A percentile compares a stretch with the other conserved stretches of the same genome.
Evolutionary conservation across 2,329 filamentous ascomycete genomes (phyloP).

Genomic region (Colletotrichum limetticola): DNA sequence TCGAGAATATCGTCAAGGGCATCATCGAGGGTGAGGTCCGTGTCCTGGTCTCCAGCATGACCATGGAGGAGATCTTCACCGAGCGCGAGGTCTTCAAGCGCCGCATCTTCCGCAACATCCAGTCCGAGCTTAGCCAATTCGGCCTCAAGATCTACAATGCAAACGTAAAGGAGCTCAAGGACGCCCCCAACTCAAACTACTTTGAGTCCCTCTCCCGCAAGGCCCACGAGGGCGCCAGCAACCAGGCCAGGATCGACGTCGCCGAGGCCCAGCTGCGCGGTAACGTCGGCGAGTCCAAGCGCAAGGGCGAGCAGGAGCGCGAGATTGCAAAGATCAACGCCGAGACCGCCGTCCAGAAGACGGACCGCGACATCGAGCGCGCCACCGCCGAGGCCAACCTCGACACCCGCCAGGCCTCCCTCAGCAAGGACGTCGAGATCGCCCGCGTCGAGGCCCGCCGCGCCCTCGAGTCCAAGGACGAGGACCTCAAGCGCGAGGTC

Average conservation of each 20-base stretch:
- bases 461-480: slow-evolving; percentile 79
- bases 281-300: slow-evolving; percentile 81
- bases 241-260: slow-evolving; percentile 78
- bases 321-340: slow-evolving; percentile 90
- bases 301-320: slow-evolving; percentile 83
- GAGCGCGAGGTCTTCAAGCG: slow-evolving; percentile 82
- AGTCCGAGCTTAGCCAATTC: slow-evolving; percentile 83
- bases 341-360: slow-evolving; percentile 85
- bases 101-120: slow-evolving; percentile 79
- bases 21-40: slow-evolving; percentile 91
- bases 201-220: slow-evolving; percentile 85
- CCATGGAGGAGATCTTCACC: slow-evolving; percentile 91
- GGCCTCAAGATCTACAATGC: slow-evolving; percentile 78
- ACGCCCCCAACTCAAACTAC: slow-evolving; percentile 84
- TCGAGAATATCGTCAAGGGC: slow-evolving; percentile 87
- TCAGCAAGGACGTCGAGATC: slow-evolving; percentile 80
- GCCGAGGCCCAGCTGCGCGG: slow-evolving; percentile 73
- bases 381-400: slow-evolving; percentile 82
- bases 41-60: slow-evolving; percentile 86
- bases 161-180: slow-evolving; percentile 88
- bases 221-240: slow-evolving; percentile 85
- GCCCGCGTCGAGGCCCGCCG: slow-evolving; percentile 79
- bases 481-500: slow-evolving; percentile 82
- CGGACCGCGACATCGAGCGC: slow-evolving; percentile 84
- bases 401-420: slow-evolving; percentile 76